Percentiles rank a stretch among this genome's conserved stretches.
Conservation (phyloP, 768 basidiomycete genomes). For the Rhizopogon vesiculosus region DNA sequence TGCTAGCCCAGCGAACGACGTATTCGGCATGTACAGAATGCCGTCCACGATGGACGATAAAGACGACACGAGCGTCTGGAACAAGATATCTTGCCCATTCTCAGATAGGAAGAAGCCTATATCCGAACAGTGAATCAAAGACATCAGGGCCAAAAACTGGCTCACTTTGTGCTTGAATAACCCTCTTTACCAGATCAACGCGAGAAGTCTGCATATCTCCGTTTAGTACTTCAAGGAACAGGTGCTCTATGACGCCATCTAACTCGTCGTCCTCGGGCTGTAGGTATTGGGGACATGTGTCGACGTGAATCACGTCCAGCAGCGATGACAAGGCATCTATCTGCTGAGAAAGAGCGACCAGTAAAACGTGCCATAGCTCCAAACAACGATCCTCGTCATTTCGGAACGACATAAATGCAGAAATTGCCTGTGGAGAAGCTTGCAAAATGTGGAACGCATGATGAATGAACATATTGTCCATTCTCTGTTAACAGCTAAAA, state of each 20-base stretch:
- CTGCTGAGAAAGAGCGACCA: conserved; percentile 36
- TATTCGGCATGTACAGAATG: conserved; percentile 22
- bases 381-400: conserved; percentile 22
- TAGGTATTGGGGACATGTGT: conserved; percentile 40
- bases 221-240: conserved; percentile 35
- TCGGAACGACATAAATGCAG: conserved; percentile 24
- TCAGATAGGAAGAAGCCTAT: conserved; percentile 25
- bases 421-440: conserved; percentile 25
- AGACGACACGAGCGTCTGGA: conserved; percentile 28
- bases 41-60: conserved; percentile 32
- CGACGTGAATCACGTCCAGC: conserved; percentile 36
- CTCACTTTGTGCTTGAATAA: conserved; percentile 39
- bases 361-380: conserved; percentile 44
- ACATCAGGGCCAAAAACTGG: neutral
- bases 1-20: conserved; percentile 16
- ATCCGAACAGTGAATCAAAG: neutral
- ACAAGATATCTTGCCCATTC: conserved; percentile 27
- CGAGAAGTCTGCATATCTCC: conserved; percentile 20
- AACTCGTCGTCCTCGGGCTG: conserved; percentile 40
- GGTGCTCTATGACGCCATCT: conserved; percentile 35
- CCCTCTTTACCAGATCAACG: conserved; percentile 29
- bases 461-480: conserved; percentile 39
- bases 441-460: conserved; percentile 37
- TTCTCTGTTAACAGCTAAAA: conserved; percentile 27
- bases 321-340: conserved; percentile 29